Evolutionary conservation across 1,284 basidiomycete species (phyloP), one percentile per base, ranked within the genome.

Genomic region (Ganoderma resinaceum): DNA sequence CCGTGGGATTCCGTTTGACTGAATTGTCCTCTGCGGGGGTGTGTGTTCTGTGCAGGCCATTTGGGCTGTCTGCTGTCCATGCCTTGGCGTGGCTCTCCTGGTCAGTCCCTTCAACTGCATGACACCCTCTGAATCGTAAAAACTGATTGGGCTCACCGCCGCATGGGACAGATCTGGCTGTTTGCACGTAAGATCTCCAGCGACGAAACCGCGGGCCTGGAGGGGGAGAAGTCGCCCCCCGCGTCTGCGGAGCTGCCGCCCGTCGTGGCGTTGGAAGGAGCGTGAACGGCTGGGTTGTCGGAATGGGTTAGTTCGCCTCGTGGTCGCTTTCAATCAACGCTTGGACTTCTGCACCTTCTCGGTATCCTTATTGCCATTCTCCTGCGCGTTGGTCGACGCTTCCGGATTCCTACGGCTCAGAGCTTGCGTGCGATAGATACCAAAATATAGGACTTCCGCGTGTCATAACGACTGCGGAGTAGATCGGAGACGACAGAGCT

Each of bases 61-160:
- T 69, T 82, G 81, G 81, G 74, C 71, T 46, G 74, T 81, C 61
- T 82, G 80, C 70, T 76, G 77, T 37, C 80, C 81, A 63, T 80
- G 77, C 70, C 72, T 82, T 55, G 81, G 78, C 67, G 67, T 76
- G 49, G 80, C 81, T 55, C 74, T 79, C 59, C 64, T 82, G 74
- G 81, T 82, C 71, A 69, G 80, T 76, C 46, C 61, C 67, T 72
- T 67, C 72, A 53, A 38, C 70, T 23, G 37, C 46, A 62, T 38
- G 12, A 31, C 63, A 49, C 42, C 18, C 49, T 52, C 18, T 23
- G 16, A n/a, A 35, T 29, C 37, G 42, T 23, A 35, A 55, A 20
- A 29, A 23, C 58, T 60, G 6, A 40, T 11, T 60, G 66, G 61
- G 67, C 65, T 73, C 67, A 76, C 70, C 43, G 43, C 52, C 29